A percentile compares a stretch with the other conserved stretches of the same genome.
Evolutionary conservation across 2,329 filamentous ascomycete species (phyloP).

Genomic region (Domatiomyces globalis): DNA sequence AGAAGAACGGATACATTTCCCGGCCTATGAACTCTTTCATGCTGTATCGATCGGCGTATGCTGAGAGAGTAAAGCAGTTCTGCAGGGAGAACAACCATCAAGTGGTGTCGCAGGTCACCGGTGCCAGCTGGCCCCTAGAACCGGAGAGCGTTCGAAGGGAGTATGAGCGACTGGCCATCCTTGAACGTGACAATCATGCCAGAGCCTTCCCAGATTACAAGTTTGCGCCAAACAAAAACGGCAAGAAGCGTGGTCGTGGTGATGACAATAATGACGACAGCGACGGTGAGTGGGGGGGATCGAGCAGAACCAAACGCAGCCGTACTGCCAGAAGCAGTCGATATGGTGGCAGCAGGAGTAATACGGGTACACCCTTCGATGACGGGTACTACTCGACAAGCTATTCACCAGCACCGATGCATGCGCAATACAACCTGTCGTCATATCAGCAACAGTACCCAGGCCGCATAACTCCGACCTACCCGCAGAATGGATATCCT

Average conservation of each 20-base stretch:
- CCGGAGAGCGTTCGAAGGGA: constrained; percentile 54
- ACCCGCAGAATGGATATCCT: constrained; percentile 9
- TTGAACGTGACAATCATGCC: constrained; percentile 73
- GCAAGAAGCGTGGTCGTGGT: constrained; percentile 32
- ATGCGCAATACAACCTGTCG: constrained; percentile 8
- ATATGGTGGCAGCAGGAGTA: constrained; percentile 13
- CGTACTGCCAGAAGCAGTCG: constrained; percentile 7
- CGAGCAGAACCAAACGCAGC: constrained; percentile 13
- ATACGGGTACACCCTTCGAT: constrained; percentile 15
- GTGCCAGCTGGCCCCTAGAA: constrained; percentile 73
- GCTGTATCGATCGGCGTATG: constrained; percentile 87
- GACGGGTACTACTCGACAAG: constrained; percentile 6
- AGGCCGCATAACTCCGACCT: constrained; percentile 17
- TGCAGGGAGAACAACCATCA: constrained; percentile 85
- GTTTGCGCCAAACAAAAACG: constrained; percentile 69
- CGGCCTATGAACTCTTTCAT: constrained; percentile 97
- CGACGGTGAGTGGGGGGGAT: constrained; percentile 17
- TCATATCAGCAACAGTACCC: constrained; percentile 14
- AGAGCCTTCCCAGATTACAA: constrained; percentile 83
- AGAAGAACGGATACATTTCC: constrained; percentile 66
- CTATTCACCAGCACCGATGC: constrained; percentile 6
- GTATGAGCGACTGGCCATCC: constrained; percentile 64
- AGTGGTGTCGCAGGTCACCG: constrained; percentile 74
- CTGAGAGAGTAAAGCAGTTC: constrained; percentile 70
- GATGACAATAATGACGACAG: constrained; percentile 27